Evolutionary conservation across 805 yeast genomes (phyloP), one percentile per base, ranked within the genome.

Genomic region (Teunomyces aglyptinius): DNA sequence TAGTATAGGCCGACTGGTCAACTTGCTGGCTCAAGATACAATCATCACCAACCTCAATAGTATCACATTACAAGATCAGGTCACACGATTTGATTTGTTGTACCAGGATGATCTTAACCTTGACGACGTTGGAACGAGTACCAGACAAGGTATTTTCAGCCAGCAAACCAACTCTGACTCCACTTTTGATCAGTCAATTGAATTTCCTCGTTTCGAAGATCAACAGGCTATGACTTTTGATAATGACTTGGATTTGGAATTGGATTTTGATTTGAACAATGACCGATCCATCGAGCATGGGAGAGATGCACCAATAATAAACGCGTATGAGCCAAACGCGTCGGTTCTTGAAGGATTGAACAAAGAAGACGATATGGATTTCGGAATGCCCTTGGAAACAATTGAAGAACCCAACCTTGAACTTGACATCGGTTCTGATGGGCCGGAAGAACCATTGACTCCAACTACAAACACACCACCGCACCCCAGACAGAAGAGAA

Each of bases 61-160:
- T 35, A 73, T 87, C 41, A 78, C 83, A 1, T 71, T 90, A 54
- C 82, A 77, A 56, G 96, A 90, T 65, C 86, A 88, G 15, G 84
- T 89, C 38, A 85, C 96, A 0, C 88, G 83, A 49, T 76, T 83
- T 32, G 95, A 88, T 58, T 79, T 89, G 52, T 68, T 87, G 34
- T 78, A 78, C 51, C 87, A 82, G 53, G 87, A 82, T 39, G 86
- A 86, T 27, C 65, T 73, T 51, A 53, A 62, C 27, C 57, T 71
- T 45, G 72, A 67, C 41, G 70, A 65, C 12, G 61, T 54, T 13
- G 29, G 44, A 1, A 43, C 44, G 29, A 42, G 44, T 3, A 36
- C 47, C 8, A 47, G 45, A 26, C 34, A 48, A 42, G 55, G 54
- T 27, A 38, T 53, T n/a, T 51, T 58, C 43, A 46, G 52, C 64